These are phyloP conservation scores for Sarocladium kiliense DNA, from an alignment of 2,329 filamentous ascomycete species.

Conservation along the genomic window DNA sequence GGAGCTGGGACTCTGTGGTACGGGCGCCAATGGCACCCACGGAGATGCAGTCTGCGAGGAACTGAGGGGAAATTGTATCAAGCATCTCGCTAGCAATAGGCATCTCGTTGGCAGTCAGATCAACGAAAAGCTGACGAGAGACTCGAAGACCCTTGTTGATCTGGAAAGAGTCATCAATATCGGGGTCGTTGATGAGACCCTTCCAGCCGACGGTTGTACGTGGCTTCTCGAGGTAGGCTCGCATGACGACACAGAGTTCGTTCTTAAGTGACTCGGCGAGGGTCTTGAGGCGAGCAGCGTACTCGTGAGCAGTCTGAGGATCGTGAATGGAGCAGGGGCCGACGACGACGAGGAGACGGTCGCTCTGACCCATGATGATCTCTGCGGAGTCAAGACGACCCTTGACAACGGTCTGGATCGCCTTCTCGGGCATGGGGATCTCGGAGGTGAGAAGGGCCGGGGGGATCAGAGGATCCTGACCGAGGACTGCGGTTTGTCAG, in stretches of 20 bases:
- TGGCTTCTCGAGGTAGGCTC: conserved; percentile 97
- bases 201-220: conserved; percentile 99
- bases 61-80: conserved; percentile 97
- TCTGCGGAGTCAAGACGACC: conserved; percentile 64
- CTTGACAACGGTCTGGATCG: conserved; percentile 64
- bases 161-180: conserved; percentile 94
- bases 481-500: conserved; percentile 59
- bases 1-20: conserved; percentile 93
- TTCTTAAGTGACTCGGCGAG: conserved; percentile 74
- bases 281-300: conserved; percentile 71
- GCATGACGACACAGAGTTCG: conserved; percentile 93
- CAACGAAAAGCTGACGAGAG: conserved; percentile 88
- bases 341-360: conserved; percentile 89
- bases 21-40: conserved; percentile 93
- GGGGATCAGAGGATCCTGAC: conserved; percentile 89
- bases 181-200: conserved; percentile 96
- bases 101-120: conserved; percentile 81
- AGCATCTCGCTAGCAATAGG: conserved; percentile 98
- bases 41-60: conserved; percentile 91
- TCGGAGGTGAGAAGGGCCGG: conserved; percentile 83
- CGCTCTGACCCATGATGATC: conserved; percentile 73
- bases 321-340: conserved; percentile 98
- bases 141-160: conserved; percentile 98
- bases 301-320: conserved; percentile 80
- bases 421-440: conserved; percentile 63